Evolutionary conservation across 2,329 filamentous ascomycete genomes (phyloP).

Genomic region (Aspergillus sp.): DNA sequence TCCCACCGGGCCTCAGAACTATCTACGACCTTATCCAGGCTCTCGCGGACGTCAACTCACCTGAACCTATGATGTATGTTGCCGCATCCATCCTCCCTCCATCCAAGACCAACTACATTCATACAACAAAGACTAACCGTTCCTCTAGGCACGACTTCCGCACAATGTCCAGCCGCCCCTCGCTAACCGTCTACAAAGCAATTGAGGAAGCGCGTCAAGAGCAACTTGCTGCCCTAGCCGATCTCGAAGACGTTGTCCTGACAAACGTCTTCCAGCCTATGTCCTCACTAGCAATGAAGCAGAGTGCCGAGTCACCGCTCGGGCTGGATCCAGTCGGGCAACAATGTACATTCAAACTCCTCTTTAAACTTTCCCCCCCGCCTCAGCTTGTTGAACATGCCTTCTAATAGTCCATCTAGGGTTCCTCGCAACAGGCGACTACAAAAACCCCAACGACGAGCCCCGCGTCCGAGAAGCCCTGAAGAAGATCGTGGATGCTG

Average conservation of each 20-base stretch:
- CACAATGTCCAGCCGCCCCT: slow-evolving; percentile 4
- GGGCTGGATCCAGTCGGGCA: slow-evolving; percentile 2
- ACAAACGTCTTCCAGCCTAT: slow-evolving; percentile 10
- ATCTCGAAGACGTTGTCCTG: slow-evolving; percentile 1
- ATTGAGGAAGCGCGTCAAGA: slow-evolving; percentile 1
- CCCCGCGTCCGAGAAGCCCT: slow-evolving; percentile 7
- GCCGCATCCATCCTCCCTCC: no score
- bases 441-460: slow-evolving; percentile 8
- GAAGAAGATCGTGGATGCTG: slow-evolving; percentile 14
- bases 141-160: background rate
- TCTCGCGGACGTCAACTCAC: background rate
- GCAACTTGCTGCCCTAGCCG: background rate
- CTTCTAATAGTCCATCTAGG: slow-evolving; percentile 1
- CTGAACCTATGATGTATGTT: background rate
- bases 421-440: slow-evolving; percentile 17
- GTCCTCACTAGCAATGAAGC: slow-evolving; percentile 2
- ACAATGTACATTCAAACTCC: slow-evolving; percentile 3
- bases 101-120: background rate
- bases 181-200: slow-evolving; percentile 7
- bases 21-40: slow-evolving; percentile 8
- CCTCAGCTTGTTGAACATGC: background rate
- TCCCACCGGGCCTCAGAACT: slow-evolving; percentile 6
- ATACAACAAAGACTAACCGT: background rate
- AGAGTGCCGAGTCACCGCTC: background rate
- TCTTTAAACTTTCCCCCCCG: background rate